A percentile compares a stretch with the other conserved stretches of the same genome.
These are phyloP conservation scores for Pelargonium citronellum DNA, from an alignment of 441 rosid species.

Conservation along the genomic window DNA sequence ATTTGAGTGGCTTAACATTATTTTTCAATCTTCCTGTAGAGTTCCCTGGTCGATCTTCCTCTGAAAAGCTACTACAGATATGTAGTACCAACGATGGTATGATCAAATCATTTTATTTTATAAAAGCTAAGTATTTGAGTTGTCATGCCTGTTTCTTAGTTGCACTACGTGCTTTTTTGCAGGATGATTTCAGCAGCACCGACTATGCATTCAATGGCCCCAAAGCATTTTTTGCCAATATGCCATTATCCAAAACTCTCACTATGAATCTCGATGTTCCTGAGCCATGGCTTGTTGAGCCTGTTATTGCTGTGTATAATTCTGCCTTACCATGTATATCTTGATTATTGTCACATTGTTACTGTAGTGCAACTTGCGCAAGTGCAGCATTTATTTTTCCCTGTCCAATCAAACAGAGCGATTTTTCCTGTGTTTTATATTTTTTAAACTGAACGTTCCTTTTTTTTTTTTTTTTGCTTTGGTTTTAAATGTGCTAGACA, in stretches of 20 bases:
- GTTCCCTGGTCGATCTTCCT: constrained; percentile 97
- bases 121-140: constrained; percentile 21
- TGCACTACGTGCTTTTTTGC: constrained; percentile 29
- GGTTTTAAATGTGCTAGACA: constrained; percentile 49
- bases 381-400: not conserved
- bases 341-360: not conserved
- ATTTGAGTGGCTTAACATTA: not conserved
- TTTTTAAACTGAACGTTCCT: not conserved
- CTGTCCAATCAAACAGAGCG: not conserved
- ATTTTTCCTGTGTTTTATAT: not conserved
- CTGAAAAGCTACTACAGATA: constrained; percentile 97
- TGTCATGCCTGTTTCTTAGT: constrained; percentile 26
- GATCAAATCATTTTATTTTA: constrained; percentile 17
- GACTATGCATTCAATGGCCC: constrained; percentile 74
- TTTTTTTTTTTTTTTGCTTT: constrained; percentile 13
- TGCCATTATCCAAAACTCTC: constrained; percentile 97
- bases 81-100: constrained; percentile 81
- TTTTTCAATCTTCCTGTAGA: constrained; percentile 45
- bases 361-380: not conserved
- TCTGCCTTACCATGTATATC: constrained; percentile 11
- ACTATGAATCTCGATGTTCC: constrained; percentile 99
- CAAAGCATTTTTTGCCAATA: constrained; percentile 87
- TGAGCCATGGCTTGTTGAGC: constrained; percentile 99
- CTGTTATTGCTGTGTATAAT: constrained; percentile 87
- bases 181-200: constrained; percentile 90